A percentile compares a stretch with the other conserved stretches of the same genome.
These are phyloP conservation scores for Arachis stenosperma DNA, from an alignment of 306 rosid genomes.

Conservation along the genomic window DNA sequence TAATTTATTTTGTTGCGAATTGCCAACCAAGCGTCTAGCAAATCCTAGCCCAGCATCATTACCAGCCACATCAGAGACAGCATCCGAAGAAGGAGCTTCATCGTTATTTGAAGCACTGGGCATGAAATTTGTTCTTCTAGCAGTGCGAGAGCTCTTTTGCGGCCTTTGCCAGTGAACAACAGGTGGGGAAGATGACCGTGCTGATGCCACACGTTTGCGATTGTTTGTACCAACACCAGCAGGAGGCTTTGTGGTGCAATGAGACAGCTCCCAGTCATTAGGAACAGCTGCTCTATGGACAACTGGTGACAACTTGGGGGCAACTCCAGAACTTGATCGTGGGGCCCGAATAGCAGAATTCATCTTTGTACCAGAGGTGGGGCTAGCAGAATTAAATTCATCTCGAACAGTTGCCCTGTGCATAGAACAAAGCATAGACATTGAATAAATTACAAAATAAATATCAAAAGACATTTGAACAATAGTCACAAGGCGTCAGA, in stretches of 20 bases:
- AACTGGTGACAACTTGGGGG: constrained; percentile 86
- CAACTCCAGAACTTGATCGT: constrained; percentile 79
- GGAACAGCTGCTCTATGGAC: constrained; percentile 73
- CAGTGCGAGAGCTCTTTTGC: constrained; percentile 94
- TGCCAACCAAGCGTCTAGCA: constrained; percentile 67
- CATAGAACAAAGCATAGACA: constrained; percentile 38
- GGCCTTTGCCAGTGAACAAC: constrained; percentile 91
- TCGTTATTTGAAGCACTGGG: constrained; percentile 78
- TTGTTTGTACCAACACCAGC: constrained; percentile 72
- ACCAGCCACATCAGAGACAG: constrained; percentile 69
- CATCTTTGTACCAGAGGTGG: constrained; percentile 71
- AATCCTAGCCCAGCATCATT: constrained; percentile 76
- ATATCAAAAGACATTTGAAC: constrained; percentile 23
- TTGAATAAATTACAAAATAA: constrained; percentile 29
- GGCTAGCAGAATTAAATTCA: constrained; percentile 82
- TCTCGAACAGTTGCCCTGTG: constrained; percentile 81
- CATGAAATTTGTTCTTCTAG: constrained; percentile 82
- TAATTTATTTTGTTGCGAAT: constrained; percentile 82
- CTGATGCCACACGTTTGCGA: constrained; percentile 83
- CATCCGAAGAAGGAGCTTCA: constrained; percentile 71
- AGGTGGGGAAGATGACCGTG: constrained; percentile 88
- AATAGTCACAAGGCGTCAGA: constrained; percentile 24
- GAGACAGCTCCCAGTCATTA: constrained; percentile 89
- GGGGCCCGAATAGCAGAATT: constrained; percentile 88
- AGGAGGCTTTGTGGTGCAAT: constrained; percentile 80